phyloP scores from a whole-genome alignment of 805 yeast species.

The Candida vartiovaarae region DNA sequence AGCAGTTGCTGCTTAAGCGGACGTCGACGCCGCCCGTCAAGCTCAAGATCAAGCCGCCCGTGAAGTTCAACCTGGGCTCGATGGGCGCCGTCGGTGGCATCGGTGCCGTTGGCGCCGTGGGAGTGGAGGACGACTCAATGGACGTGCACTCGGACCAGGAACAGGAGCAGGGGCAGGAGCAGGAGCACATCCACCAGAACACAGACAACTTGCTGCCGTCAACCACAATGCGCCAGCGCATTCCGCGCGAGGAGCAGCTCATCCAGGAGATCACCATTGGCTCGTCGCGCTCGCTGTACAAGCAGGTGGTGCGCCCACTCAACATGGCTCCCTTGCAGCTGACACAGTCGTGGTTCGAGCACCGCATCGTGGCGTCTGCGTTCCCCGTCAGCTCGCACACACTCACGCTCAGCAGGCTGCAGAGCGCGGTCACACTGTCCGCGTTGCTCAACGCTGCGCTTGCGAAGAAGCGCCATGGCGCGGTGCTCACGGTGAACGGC shows the following conservation, averaged over 20 bases:
- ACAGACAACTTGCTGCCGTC: constrained; percentile 8
- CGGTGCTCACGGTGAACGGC: constrained; percentile 35
- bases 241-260: constrained; percentile 17
- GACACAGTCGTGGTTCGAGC: constrained; percentile 30
- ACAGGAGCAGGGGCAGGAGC: too few relatives aligned
- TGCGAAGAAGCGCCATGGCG: constrained; percentile 30
- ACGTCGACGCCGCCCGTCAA: constrained; percentile 5
- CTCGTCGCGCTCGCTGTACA: constrained; percentile 25
- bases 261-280: constrained; percentile 25
- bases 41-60: constrained; percentile 12
- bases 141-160: background rate
- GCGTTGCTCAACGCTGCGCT: constrained; percentile 37
- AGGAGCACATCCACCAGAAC: too few relatives aligned
- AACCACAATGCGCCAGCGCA: constrained; percentile 4
- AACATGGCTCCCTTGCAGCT: constrained; percentile 13
- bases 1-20: constrained; percentile 4
- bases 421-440: constrained; percentile 38
- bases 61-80: background rate
- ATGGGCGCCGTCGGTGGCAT: background rate
- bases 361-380: constrained; percentile 29
- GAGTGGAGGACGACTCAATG: constrained; percentile 6
- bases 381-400: constrained; percentile 33
- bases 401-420: constrained; percentile 39
- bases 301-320: constrained; percentile 20
- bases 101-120: background rate